phyloP scores from a whole-genome alignment of 352 stramenopile species.

The Phytophthora macrochlamydospora region DNA sequence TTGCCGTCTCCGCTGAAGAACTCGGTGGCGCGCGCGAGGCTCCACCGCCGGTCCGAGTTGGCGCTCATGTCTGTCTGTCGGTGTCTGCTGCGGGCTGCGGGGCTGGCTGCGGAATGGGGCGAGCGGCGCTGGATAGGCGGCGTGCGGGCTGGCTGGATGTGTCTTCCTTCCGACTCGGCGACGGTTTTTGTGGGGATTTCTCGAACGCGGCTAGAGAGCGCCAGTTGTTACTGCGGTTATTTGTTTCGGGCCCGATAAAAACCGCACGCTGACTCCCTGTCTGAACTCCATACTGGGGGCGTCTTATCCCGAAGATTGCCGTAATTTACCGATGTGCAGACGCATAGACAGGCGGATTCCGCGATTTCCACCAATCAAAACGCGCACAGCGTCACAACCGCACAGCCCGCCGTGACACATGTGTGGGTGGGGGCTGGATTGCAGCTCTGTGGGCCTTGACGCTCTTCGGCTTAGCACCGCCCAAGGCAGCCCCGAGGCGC shows the following conservation, averaged over 20 bases:
- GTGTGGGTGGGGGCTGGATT: too few relatives aligned
- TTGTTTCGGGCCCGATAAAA: background rate
- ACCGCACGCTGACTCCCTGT: background rate
- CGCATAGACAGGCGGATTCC: background rate
- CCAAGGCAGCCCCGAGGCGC: background rate
- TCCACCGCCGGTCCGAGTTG: constrained; percentile 80
- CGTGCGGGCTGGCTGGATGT: background rate
- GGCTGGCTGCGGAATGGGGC: background rate
- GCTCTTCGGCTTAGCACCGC: too few relatives aligned
- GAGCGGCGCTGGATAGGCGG: background rate
- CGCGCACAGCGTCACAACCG: too few relatives aligned
- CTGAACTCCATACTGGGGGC: background rate
- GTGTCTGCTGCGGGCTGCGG: background rate
- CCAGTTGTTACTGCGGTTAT: background rate
- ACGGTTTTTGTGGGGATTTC: background rate
- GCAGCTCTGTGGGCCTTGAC: too few relatives aligned
- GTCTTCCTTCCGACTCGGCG: background rate
- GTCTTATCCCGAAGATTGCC: background rate
- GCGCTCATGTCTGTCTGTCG: constrained; percentile 42
- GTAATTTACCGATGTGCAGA: constrained; percentile 1
- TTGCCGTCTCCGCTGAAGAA: constrained; percentile 91
- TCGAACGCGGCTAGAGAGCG: background rate
- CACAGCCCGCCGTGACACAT: too few relatives aligned
- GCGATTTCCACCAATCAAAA: too few relatives aligned
- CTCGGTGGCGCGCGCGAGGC: constrained; percentile 83